Evolutionary conservation across 768 basidiomycete species (phyloP), one percentile per base, ranked within the genome.

Genomic region (Kwoniella sp.): DNA sequence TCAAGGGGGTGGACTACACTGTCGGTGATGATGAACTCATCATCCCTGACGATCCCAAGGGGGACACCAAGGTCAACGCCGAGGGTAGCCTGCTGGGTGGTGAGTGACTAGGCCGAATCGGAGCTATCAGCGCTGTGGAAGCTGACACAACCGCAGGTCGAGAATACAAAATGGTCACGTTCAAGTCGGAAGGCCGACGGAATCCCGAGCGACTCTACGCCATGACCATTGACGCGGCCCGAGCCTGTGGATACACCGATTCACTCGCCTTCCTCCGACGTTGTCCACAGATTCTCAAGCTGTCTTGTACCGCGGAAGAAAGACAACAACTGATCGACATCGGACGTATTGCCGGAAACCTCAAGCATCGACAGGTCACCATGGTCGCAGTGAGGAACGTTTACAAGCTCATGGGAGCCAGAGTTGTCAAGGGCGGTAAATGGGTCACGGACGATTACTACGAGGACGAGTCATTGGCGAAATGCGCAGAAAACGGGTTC

Each of bases 231-330:
- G 95, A 99, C 67, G 93, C 91, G 3, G 95, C 95, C 0, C 84
- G 93, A 23, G 88, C 89, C 8, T 92, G 89, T 17, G 95, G 95
- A 3, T 96, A 90, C 76, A 83, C 90, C 41, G 95, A 98, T 73
- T 96, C 95, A 8, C 78, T 98, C n/a, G 95, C 96, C 75, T 96
- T 96, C 75, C 92, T 96, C 76, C 86, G 95, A 2, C 82, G 90
- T 5, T 95, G 93, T 59, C 83, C 83, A 0, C 83, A 89, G 25
- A 86, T 93, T 14, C 79, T 91, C 78, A 98, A 98, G 74, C 80
- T 95, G 54, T 86, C 85, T 58, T 89, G 89, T 27, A 87, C 85
- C 0, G 86, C 89, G 52, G 80, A 82, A 15, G 95, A 98, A 76
- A 95, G 96, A 71, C 89, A 96, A 60, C 83, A 84, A 56, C 84